Evolutionary conservation across 202 grass and related monocot genomes (phyloP).

Genomic region (Hordeum pubiflorum): DNA sequence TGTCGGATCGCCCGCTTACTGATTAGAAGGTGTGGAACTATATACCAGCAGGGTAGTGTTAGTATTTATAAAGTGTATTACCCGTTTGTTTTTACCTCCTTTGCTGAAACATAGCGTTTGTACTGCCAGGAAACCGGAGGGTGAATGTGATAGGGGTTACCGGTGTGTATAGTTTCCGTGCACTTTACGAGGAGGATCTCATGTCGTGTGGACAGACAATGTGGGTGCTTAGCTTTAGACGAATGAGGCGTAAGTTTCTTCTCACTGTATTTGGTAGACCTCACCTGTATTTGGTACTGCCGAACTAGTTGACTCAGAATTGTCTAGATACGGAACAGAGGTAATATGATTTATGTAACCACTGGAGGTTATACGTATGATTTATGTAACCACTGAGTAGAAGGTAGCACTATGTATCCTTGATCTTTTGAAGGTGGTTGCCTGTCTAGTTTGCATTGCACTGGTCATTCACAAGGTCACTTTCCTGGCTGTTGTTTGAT

Average conservation of each 20-base stretch:
- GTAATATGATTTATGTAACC: no score
- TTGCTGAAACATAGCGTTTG: not conserved
- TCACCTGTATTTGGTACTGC: no score
- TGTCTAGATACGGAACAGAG: no score
- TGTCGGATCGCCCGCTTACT: not conserved
- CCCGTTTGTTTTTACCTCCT: not conserved
- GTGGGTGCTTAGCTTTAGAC: not conserved
- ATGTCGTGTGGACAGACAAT: not conserved
- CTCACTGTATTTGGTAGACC: not conserved
- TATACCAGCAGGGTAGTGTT: conserved; percentile 18
- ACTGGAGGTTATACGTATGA: not conserved
- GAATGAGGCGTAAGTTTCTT: not conserved
- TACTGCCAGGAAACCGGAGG: not conserved
- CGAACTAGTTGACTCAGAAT: no score
- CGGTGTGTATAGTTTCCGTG: conserved; percentile 31
- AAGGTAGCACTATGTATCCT: not conserved
- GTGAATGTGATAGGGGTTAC: not conserved
- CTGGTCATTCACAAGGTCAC: not conserved
- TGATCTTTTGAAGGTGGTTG: not conserved
- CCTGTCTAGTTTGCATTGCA: not conserved
- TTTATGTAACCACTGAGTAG: not conserved
- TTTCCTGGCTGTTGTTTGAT: not conserved
- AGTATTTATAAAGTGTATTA: not conserved
- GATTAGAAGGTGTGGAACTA: conserved; percentile 1
- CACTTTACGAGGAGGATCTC: not conserved